These are phyloP conservation scores for Lasiodiplodia sp. DNA, from an alignment of 2,329 filamentous ascomycete species.

Conservation along the genomic window DNA sequence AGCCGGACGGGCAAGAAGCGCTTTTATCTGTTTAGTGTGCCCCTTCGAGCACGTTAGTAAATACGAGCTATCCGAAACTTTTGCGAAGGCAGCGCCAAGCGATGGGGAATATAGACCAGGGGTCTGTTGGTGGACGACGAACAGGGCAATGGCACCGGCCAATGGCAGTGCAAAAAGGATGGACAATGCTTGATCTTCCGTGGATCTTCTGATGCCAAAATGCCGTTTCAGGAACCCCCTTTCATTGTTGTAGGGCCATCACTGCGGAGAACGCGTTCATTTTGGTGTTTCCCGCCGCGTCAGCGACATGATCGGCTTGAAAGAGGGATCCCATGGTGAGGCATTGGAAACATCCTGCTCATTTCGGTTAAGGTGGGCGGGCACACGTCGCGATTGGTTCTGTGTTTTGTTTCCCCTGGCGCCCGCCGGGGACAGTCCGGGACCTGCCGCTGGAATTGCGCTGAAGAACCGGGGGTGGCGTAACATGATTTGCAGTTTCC, in stretches of 20 bases:
- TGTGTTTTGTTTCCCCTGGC: background rate
- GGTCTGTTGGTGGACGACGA: background rate
- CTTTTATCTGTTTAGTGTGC: background rate
- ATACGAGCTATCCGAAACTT: slow-evolving; percentile 15
- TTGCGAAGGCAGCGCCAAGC: background rate
- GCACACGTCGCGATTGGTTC: background rate
- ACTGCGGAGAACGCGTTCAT: slow-evolving; percentile 2
- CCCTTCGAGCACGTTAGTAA: background rate
- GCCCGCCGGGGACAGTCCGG: background rate
- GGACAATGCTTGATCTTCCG: background rate
- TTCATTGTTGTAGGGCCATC: background rate
- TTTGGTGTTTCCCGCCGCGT: background rate
- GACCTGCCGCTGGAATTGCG: slow-evolving; percentile 1
- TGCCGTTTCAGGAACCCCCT: background rate
- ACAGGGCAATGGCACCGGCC: background rate
- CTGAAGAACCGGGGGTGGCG: slow-evolving; percentile 6
- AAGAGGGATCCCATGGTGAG: slow-evolving; percentile 7
- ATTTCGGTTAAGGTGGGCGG: slow-evolving; percentile 13
- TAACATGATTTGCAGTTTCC: slow-evolving; percentile 5
- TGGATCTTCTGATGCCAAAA: background rate
- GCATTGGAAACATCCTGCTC: slow-evolving; percentile 16
- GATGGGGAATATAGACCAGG: background rate
- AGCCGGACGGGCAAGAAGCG: background rate
- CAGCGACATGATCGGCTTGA: background rate
- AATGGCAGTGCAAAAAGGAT: background rate